These are phyloP conservation scores for Pyrus bretschneideri DNA, from an alignment of 306 rosid genomes.

Conservation along the genomic window DNA sequence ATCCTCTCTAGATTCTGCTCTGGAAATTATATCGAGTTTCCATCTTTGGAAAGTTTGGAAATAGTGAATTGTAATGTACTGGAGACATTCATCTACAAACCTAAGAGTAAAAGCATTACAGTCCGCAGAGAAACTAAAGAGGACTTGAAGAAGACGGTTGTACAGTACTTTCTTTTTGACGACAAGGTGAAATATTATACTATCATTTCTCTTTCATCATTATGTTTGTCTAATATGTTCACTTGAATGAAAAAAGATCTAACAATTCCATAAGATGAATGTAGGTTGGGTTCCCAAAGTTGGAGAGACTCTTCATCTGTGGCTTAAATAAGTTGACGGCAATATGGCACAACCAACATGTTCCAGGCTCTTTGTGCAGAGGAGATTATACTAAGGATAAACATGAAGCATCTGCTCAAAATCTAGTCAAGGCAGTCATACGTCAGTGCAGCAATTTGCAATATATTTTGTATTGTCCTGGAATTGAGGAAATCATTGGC, in stretches of 20 bases:
- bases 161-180: not conserved
- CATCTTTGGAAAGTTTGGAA: not conserved
- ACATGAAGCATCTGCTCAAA: too few species aligned
- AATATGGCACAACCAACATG: not conserved
- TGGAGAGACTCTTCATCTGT: rapidly evolving
- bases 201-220: too few species aligned
- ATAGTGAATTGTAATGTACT: rapidly evolving
- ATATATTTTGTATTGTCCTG: not conserved
- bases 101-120: not conserved
- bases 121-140: not conserved
- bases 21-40: not conserved
- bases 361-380: not conserved
- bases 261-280: not conserved
- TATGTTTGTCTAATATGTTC: too few species aligned
- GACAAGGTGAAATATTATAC: not conserved
- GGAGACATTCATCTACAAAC: not conserved
- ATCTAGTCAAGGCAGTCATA: too few species aligned
- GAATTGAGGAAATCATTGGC: not conserved
- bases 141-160: not conserved
- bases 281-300: not conserved
- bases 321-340: too few species aligned
- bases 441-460: too few species aligned
- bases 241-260: not conserved
- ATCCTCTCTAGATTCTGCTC: conserved; percentile 1
- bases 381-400: too few species aligned